phyloP scores from a whole-genome alignment of 2,329 filamentous ascomycete species.

The Achaetomium macrosporum region DNA sequence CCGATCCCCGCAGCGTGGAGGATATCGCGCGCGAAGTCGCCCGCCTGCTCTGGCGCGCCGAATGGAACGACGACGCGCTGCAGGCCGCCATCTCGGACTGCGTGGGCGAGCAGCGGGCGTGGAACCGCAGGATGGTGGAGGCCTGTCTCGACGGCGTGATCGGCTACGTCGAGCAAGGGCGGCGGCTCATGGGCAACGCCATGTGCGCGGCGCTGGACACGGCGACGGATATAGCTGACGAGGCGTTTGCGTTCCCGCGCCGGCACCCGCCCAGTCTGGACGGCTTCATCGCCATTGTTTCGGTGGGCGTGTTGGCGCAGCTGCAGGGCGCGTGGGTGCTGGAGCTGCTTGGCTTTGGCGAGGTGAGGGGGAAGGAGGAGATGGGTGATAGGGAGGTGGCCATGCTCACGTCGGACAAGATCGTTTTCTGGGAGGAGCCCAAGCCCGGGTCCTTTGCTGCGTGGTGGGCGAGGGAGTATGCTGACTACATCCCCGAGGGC shows the following conservation, averaged over 20 bases:
- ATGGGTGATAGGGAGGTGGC: conserved; percentile 6
- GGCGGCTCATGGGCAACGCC: conserved; percentile 15
- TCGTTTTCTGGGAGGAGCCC: conserved; percentile 2
- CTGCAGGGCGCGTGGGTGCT: conserved; percentile 22
- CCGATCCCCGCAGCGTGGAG: conserved; percentile 5
- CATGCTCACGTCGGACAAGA: conserved; percentile 17
- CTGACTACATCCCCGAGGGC: conserved; percentile 15
- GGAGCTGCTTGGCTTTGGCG: conserved; percentile 22
- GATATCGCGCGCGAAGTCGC: conserved; percentile 13
- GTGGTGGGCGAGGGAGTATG: conserved; percentile 19
- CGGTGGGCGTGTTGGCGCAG: conserved; percentile 20
- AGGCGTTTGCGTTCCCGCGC: conserved; percentile 18
- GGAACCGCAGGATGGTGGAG: conserved; percentile 19
- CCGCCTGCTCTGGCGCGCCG: conserved; percentile 13
- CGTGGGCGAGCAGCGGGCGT: conserved; percentile 11
- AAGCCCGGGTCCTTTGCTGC: conserved; percentile 13
- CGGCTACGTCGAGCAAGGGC: conserved; percentile 18
- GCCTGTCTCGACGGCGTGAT: conserved; percentile 19
- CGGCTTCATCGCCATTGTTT: conserved; percentile 22
- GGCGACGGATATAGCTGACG: conserved; percentile 17
- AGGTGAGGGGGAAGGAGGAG: conserved; percentile 11
- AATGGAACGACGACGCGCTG: conserved; percentile 17
- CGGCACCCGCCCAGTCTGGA: conserved; percentile 17
- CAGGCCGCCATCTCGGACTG: conserved; percentile 9
- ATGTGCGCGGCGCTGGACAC: conserved; percentile 21